Percentiles rank a stretch among this genome's conserved stretches.
Evolutionary conservation across 1,139 yeast genomes (phyloP).

Genomic region (Geotrichum candidum): DNA sequence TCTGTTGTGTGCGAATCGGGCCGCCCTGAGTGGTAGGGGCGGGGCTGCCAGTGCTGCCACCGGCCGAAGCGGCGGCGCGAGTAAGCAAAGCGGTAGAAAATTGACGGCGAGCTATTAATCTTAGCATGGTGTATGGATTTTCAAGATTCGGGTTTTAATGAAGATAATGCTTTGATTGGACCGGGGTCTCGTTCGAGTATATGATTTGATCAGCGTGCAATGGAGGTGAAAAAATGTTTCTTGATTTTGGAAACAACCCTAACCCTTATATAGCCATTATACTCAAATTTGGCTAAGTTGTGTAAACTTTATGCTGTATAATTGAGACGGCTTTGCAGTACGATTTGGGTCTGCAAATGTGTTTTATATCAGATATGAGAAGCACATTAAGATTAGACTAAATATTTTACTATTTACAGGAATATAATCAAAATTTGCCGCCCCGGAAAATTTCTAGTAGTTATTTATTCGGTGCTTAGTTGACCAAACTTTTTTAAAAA

Average conservation of each 20-base stretch:
- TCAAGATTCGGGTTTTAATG: not conserved
- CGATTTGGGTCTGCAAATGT: too few relatives aligned
- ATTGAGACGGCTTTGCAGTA: too few relatives aligned
- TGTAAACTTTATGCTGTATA: too few relatives aligned
- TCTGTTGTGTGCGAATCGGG: constrained; percentile 12
- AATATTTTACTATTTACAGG: too few relatives aligned
- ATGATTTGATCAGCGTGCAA: not conserved
- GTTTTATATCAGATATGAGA: too few relatives aligned
- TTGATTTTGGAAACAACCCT: not conserved
- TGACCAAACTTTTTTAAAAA: too few relatives aligned
- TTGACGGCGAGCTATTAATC: not conserved
- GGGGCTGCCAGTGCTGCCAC: not conserved
- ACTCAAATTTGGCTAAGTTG: too few relatives aligned
- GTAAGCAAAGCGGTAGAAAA: not conserved
- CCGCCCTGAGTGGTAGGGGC: not conserved
- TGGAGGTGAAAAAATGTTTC: not conserved
- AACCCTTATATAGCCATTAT: not conserved
- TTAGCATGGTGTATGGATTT: not conserved
- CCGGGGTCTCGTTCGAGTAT: not conserved
- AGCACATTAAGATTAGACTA: too few relatives aligned
- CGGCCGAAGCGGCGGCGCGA: not conserved
- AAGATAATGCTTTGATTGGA: not conserved
- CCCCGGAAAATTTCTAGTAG: too few relatives aligned
- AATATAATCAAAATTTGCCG: too few relatives aligned
- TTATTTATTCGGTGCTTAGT: too few relatives aligned